Evolutionary conservation across 306 rosid genomes (phyloP), one percentile per base, ranked within the genome.

Genomic region (Lathyrus aphaca): DNA sequence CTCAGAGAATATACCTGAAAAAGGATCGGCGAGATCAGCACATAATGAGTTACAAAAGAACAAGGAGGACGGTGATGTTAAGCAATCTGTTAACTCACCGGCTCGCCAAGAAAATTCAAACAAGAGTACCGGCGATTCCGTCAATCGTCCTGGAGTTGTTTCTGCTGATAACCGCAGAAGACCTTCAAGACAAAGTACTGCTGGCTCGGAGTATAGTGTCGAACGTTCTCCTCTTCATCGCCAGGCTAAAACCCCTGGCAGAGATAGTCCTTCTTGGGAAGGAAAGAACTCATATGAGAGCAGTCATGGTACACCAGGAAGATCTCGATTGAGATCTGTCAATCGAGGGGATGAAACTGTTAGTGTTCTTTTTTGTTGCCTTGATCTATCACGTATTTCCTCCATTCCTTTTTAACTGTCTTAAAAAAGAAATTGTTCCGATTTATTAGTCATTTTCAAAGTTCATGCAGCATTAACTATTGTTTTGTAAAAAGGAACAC

Each of bases 181-280:
- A 82, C 65, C 84, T 84, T 75, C 79, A 13, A 85, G 80, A 37
- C 81, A 19, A 60, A 78, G 84, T 68, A 43, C 70, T 77, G 91
- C 70, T 72, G 91, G 91, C 9, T 78, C 92, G 4, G 96, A 88
- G 50, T 39, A 84, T 27, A 86, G 95, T 71, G 45, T 88, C 44
- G 98, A 94, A 10, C 91, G 94, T 30, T 94, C 98, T 0, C 97
- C 98, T 1, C 89, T 88, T 40, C 95, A 90, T 79, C 92, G 96
- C 19, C 84, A 85, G 39, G 94, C 88, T 10, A 88, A 61, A 79
- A 76, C 83, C 68, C 50, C 95, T 0, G 91, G 87, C 19, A 82
- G 88, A 77, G 91, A 87, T 66, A 80, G 86, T 32, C 90, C 94
- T 16, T 64, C 87, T 10, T 82, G 68, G 85, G 98, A 88, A 71